Base-by-base conservation (phyloP, 2,329 filamentous ascomycete genomes). In the Aureobasidium sp. region DNA sequence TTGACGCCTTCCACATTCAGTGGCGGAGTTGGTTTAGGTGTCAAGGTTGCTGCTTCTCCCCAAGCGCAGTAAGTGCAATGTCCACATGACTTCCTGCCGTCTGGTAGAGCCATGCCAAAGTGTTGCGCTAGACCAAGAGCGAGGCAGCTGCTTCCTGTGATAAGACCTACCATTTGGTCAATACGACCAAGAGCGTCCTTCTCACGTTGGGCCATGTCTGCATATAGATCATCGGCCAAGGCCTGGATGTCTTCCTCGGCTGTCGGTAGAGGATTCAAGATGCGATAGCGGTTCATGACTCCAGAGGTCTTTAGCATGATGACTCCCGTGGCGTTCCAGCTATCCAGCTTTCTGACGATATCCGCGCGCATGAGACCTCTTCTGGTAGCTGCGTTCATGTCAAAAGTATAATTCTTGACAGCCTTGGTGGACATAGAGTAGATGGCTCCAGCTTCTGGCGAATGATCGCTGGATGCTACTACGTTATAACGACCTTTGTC, bases 81-180 rank as follows among this genome's bases (percentile, higher is more conserved):
- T 0, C 81, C 82, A 61, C 84, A 86, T n/a, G 76, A 72, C 1
- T 69, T 64, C 53, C 75, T 76, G 0, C 71, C 71, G 5, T 73
- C 71, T 0, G 78, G 77, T 3, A 83, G 69, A 3, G 69, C 69
- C 70, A 85, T 84, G 27, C 82, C 83, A 63, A 87, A 86, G 65
- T 87, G 81, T 29, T 76, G 67, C 0, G 84, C 81, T 0, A 87
- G 73, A 0, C 76, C 72, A 1, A 72, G 71, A 0, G 83, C 79
- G 61, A 84, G 81, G 66, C 84, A 87, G 25, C 72, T 68, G 2
- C 69, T 65, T 0, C 74, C 76, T 0, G 83, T 85, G 61, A 86
- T 73, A 3, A 86, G 74, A n/a, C 77, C 68, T 29, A 81, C 73
- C 3, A 87, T 75, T n/a, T 81, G 69, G 25, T 80, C 72, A 0